Conservation (phyloP, 805 yeast genomes). For the Barnettozyma wickerhamii region DNA sequence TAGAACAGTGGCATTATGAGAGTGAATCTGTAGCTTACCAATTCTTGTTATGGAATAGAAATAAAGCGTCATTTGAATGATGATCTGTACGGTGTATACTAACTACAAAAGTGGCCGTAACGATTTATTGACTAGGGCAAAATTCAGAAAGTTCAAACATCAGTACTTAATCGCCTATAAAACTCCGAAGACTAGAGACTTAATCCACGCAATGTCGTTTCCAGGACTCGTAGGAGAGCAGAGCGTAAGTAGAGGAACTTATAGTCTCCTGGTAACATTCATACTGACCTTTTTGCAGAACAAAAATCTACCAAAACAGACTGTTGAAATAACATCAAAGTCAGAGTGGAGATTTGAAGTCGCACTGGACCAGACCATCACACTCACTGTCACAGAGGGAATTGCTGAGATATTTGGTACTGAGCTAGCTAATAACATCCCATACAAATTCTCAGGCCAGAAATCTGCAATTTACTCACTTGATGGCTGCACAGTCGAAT, state of each 20-base stretch:
- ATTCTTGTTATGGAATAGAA: no score
- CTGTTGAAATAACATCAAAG: slow-evolving; percentile 25
- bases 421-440: slow-evolving; percentile 72
- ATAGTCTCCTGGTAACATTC: neutral
- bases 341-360: slow-evolving; percentile 81
- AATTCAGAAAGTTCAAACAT: neutral
- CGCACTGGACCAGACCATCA: slow-evolving; percentile 43
- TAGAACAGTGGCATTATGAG: no score
- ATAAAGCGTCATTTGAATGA: no score
- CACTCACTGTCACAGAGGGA: slow-evolving; percentile 57
- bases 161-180: no score
- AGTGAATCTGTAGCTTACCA: no score
- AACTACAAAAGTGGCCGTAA: slow-evolving; percentile 3
- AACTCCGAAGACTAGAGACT: no score
- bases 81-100: no score
- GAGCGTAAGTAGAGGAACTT: neutral
- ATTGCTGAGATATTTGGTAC: slow-evolving; percentile 91
- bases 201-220: slow-evolving; percentile 11
- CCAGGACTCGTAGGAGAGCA: slow-evolving; percentile 7
- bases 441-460: slow-evolving; percentile 51
- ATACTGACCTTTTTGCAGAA: slow-evolving; percentile 2
- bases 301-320: slow-evolving; percentile 6
- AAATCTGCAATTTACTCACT: slow-evolving; percentile 55
- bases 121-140: neutral
- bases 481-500: slow-evolving; percentile 55